phyloP scores from a whole-genome alignment of 163 green algal species.

The Botryococcus braunii region DNA sequence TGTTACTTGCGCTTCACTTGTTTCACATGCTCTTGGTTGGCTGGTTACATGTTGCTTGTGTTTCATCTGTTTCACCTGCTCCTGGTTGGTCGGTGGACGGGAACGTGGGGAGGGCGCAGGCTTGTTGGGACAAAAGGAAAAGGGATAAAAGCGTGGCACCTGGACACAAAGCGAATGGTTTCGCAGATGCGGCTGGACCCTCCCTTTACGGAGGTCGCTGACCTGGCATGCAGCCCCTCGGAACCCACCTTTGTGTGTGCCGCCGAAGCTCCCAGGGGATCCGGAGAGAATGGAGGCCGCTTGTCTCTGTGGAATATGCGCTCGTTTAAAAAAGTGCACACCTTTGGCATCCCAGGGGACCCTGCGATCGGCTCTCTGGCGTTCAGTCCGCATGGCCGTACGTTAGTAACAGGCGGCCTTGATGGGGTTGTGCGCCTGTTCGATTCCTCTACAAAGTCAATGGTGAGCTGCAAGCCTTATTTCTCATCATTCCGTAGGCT shows the following conservation, averaged over 20 bases:
- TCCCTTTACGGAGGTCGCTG: constrained; percentile 17
- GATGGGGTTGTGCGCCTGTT: constrained; percentile 25
- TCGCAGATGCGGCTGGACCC: constrained; percentile 27
- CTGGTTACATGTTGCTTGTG: not conserved
- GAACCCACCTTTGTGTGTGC: constrained; percentile 35
- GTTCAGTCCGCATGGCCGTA: constrained; percentile 17
- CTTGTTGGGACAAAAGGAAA: constrained; percentile 29
- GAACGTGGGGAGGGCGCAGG: constrained; percentile 2
- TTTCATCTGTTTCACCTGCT: not conserved
- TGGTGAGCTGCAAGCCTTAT: constrained; percentile 2
- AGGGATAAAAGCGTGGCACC: constrained; percentile 43
- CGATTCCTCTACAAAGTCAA: not conserved
- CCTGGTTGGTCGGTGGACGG: not conserved
- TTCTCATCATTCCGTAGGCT: too few relatives aligned
- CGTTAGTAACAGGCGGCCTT: constrained; percentile 13
- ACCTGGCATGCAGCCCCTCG: constrained; percentile 26
- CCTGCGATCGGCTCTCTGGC: not conserved
- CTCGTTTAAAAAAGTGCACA: constrained; percentile 26
- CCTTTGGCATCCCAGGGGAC: constrained; percentile 10
- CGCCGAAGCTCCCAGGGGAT: not conserved
- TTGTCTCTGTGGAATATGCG: constrained; percentile 44
- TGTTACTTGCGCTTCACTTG: not conserved
- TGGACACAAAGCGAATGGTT: constrained; percentile 39
- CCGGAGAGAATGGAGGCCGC: not conserved
- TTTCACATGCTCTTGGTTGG: not conserved